Conservation (phyloP, 2,329 filamentous ascomycete genomes). For the Diaporthe citriasiana region DNA sequence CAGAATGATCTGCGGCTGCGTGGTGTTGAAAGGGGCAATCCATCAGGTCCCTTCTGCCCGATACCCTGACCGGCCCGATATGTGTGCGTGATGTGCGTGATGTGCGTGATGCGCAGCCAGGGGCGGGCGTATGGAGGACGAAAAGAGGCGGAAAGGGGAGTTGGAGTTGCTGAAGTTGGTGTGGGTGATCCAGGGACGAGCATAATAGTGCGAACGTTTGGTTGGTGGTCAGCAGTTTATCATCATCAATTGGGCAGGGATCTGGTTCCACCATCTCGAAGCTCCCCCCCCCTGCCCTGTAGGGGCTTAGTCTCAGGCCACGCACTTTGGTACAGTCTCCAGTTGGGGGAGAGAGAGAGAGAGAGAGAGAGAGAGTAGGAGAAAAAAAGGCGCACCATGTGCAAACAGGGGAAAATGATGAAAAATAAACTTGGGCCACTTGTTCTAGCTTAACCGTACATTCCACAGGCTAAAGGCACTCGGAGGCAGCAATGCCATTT, state of each 20-base stretch:
- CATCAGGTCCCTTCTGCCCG: conserved; percentile 9
- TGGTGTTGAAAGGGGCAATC: background rate
- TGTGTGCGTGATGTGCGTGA: background rate
- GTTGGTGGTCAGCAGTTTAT: conserved; percentile 31
- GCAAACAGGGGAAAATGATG: background rate
- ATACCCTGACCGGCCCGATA: background rate
- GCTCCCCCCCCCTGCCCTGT: background rate
- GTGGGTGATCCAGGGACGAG: conserved; percentile 22
- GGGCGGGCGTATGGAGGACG: background rate
- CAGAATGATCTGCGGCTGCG: background rate
- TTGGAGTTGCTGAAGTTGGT: background rate
- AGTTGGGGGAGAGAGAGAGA: background rate
- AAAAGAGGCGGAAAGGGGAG: background rate
- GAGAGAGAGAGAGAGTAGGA: background rate
- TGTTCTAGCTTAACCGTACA: background rate
- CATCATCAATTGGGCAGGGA: conserved; percentile 13
- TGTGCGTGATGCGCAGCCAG: background rate
- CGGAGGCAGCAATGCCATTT: background rate
- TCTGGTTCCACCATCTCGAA: background rate
- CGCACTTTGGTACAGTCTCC: background rate
- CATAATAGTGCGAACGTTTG: background rate
- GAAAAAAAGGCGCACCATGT: background rate
- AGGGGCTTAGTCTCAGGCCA: background rate
- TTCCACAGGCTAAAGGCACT: background rate
- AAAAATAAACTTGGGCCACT: background rate